Base-by-base conservation (phyloP, 106 monocot genomes). In the Xerophyta viscosa region DNA sequence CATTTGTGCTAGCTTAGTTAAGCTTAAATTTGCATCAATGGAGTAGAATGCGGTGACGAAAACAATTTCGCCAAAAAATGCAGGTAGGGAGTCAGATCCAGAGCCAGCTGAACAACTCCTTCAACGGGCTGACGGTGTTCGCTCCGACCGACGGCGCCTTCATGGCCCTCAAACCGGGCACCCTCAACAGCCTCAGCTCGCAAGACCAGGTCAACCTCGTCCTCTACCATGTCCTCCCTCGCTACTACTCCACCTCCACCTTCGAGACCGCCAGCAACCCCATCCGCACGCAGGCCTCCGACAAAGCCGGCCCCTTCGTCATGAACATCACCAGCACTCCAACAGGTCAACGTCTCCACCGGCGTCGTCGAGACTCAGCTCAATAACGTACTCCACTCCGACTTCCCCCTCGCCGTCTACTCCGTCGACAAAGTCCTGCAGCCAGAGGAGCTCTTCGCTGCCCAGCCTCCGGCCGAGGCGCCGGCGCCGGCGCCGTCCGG, bases 231-330 rank as follows among this genome's bases (percentile, higher is more conserved):
- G 59, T 87, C 25, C 47, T 92, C 0, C 76, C 87, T 3, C 25
- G 37, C n/a, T 41, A 62, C 7, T 2, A 79, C 22, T 33, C 76
- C 0, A 9, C 42, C 12, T 0, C 82, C 1, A 70, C 82, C 58
- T 87, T 92, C 46, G 72, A 83, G 15, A 92, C 92, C 1, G 76
- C 68, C 18, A 92, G 82, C 73, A 92, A 92, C 44, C 92, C 92
- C 0, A n/a, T 92, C 11, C 47, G 87, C 14, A 92, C 92, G 0
- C 92, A 92, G 57, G 92, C 92, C 8, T 87, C 82, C 2, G 53
- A 79, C 25, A 39, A 44, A 44, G 46, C 64, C 23, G 90, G 90
- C 3, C 42, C 66, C 52, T 86, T 50, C 52, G 78, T 85, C 0
- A 42, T 86, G 22, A 91, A 91, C 24, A 66, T 91, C 0, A 91